These are phyloP conservation scores for Diaporthe ilicicola DNA, from an alignment of 2,329 filamentous ascomycete genomes.

Conservation along the genomic window DNA sequence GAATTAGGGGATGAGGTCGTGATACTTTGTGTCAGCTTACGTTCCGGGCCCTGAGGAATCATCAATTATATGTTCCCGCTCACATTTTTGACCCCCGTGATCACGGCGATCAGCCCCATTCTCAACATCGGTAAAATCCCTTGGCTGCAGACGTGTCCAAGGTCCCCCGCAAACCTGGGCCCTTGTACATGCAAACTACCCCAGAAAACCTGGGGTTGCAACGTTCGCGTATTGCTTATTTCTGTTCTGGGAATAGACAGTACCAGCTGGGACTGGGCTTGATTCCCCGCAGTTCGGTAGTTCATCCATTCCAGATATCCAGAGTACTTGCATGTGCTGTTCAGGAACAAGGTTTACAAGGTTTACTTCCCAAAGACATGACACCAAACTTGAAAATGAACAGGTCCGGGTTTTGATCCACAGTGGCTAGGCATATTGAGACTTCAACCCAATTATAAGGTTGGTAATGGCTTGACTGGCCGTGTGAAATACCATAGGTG, in stretches of 20 bases:
- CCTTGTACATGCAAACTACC: not conserved
- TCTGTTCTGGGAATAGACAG: not conserved
- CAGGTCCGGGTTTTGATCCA: no score
- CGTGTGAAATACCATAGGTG: no score
- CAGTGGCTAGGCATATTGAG: no score
- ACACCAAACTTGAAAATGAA: not conserved
- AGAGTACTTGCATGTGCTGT: not conserved
- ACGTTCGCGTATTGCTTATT: not conserved
- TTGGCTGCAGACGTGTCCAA: not conserved
- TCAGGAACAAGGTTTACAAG: not conserved
- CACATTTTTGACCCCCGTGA: conserved; percentile 3
- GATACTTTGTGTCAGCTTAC: not conserved
- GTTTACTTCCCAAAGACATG: no score
- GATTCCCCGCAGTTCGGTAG: conserved; percentile 13
- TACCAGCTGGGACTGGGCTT: not conserved
- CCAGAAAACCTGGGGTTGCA: not conserved
- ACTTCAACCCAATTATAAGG: not conserved
- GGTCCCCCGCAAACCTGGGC: not conserved
- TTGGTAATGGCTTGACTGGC: not conserved
- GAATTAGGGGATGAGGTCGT: conserved; percentile 38
- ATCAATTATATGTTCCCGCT: not conserved
- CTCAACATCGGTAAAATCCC: not conserved
- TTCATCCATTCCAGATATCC: not conserved
- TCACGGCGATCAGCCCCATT: conserved; percentile 9
- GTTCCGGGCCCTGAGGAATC: not conserved